A percentile compares a stretch with the other conserved stretches of the same genome.
Evolutionary conservation across 805 yeast species (phyloP).

Genomic region (Teunomyces stri): DNA sequence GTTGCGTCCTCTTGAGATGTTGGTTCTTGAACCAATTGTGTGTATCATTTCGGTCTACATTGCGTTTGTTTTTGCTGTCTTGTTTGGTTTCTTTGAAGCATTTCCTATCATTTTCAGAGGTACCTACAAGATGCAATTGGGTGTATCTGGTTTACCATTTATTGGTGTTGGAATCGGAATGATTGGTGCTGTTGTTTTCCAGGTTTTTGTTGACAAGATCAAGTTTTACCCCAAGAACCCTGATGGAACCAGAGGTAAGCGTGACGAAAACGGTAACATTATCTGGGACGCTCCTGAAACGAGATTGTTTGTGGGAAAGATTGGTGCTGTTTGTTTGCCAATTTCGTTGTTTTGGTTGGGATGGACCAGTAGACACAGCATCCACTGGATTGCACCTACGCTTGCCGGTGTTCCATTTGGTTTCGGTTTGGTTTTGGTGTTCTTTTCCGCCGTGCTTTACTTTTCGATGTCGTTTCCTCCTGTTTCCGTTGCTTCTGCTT

Average conservation of each 20-base stretch:
- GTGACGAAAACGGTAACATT: conserved; percentile 55
- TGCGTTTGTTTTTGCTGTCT: conserved; percentile 73
- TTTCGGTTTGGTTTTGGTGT: conserved; percentile 67
- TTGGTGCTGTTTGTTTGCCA: conserved; percentile 68
- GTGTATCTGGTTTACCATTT: conserved; percentile 68
- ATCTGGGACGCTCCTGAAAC: conserved; percentile 59
- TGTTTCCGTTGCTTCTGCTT: conserved; percentile 74
- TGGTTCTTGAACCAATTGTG: conserved; percentile 73
- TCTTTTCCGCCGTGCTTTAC: conserved; percentile 67
- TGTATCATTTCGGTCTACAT: conserved; percentile 64
- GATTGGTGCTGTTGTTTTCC: conserved; percentile 51
- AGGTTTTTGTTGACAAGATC: conserved; percentile 47
- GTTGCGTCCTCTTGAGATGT: conserved; percentile 65
- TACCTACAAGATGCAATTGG: conserved; percentile 55
- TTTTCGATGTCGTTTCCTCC: conserved; percentile 75
- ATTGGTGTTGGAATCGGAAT: conserved; percentile 72
- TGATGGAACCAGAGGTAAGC: conserved; percentile 58
- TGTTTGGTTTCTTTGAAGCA: conserved; percentile 79
- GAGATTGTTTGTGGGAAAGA: conserved; percentile 56
- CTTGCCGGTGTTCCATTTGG: conserved; percentile 80
- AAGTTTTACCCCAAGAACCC: conserved; percentile 54
- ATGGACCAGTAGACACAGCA: conserved; percentile 60
- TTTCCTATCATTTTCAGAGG: conserved; percentile 73
- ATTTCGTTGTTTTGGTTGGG: conserved; percentile 76
- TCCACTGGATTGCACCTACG: conserved; percentile 77